Conservation (phyloP, 2,329 filamentous ascomycete genomes). For the Aspergillus awamori region DNA sequence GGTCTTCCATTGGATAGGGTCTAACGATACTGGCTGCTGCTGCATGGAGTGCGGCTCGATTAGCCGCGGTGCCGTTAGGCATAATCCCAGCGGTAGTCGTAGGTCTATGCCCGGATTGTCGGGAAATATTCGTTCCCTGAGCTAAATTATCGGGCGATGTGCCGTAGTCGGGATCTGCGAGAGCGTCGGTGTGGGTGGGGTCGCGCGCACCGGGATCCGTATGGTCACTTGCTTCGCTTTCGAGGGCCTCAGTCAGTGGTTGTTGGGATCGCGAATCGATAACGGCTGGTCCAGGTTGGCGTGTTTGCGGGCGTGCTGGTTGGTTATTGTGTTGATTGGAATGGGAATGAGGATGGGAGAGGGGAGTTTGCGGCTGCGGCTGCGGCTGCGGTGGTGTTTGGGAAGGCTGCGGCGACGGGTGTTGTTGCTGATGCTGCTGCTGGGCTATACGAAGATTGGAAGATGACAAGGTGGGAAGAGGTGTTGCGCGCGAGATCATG, state of each 20-base stretch:
- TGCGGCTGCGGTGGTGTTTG: constrained; percentile 9
- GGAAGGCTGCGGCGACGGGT: constrained; percentile 3
- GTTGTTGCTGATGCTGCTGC: constrained; percentile 7
- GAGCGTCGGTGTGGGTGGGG: not conserved
- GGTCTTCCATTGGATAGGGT: not conserved
- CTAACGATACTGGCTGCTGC: not conserved
- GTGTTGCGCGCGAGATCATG: constrained; percentile 24
- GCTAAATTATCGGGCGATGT: not conserved
- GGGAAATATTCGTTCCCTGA: not conserved
- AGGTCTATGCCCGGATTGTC: not conserved
- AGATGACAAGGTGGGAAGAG: constrained; percentile 22
- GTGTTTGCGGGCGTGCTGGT: constrained; percentile 8
- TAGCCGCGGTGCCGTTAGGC: not conserved
- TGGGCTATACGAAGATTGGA: constrained; percentile 23
- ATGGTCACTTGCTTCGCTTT: constrained; percentile 3
- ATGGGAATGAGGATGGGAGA: not conserved
- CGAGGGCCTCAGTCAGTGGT: not conserved
- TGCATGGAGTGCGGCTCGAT: not conserved
- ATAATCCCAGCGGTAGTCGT: not conserved
- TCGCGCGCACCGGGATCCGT: not conserved
- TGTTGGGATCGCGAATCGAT: not conserved
- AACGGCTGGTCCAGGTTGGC: not conserved
- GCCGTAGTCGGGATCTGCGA: not conserved
- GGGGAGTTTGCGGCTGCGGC: constrained; percentile 2
- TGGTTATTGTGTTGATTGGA: not conserved